Base-by-base conservation (phyloP, 2,329 filamentous ascomycete species). In the Colletotrichum tanaceti region DNA sequence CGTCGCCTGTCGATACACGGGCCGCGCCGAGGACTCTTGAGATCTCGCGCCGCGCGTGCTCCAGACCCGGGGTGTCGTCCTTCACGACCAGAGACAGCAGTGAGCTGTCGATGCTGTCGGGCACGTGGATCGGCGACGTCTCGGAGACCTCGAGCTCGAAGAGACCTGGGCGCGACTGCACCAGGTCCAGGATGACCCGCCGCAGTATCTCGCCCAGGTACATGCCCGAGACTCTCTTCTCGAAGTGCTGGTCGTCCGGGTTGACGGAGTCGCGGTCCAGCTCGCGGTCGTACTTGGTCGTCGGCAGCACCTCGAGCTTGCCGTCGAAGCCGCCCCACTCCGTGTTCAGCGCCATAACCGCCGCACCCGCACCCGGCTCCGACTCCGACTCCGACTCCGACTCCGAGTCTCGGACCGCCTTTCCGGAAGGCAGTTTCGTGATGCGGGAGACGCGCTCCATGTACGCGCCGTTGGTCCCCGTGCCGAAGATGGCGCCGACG, bases 301-400 rank as follows among this genome's bases (percentile, higher is more conserved):
- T 87, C 11, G 91, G 91, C n/a, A 94, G 81, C 6, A 91, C 89
- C 65, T 84, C 86, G 49, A 93, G 82, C 24, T 85, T 82, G 77
- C 92, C 92, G 79, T 94, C 92, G 74, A 94, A 94, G 70, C 89
- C 91, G 68, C 92, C 92, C 91, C 92, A 94, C 80, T 94, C 92
- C 1, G 90, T 91, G 77, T 94, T 94, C 75, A 94, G 85, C 69
- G 94, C 89, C 91, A 94, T 93, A n/a, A n/a, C n/a, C 72, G 92
- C 84, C 60, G 82, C 74, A 5, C 18, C 54, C 5, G 63, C 28
- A 0, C 20, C 54, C 4, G 64, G n/a, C n/a, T n/a, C n/a, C n/a
- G n/a, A n/a, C n/a, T n/a, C n/a, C n/a, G n/a, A n/a, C n/a, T n/a
- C n/a, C n/a, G n/a, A n/a, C n/a, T n/a, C n/a, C n/a, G n/a, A n/a